phyloP scores from a whole-genome alignment of 768 basidiomycete genomes.

The Tulasnella sp. region DNA sequence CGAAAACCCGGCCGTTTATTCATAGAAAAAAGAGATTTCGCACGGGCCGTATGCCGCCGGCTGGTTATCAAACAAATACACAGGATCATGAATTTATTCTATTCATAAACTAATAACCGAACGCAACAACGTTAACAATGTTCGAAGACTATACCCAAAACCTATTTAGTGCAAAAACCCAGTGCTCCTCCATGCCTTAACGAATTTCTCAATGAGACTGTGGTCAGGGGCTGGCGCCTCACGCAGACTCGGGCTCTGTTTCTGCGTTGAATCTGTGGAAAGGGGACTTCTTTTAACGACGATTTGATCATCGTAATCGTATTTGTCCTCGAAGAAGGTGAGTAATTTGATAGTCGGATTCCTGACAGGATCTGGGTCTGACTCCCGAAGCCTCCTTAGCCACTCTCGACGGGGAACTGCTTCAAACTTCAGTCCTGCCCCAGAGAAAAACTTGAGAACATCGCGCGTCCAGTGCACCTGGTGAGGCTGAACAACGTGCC shows the following conservation, averaged over 20 bases:
- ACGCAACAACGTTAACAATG: too few relatives aligned
- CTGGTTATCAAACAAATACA: too few relatives aligned
- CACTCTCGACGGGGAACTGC: conserved; percentile 24
- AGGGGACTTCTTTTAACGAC: background rate
- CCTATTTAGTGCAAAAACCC: background rate
- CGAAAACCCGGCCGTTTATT: too few relatives aligned
- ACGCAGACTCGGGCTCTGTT: conserved; percentile 1
- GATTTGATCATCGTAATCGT: background rate
- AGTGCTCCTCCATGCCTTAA: conserved; percentile 9
- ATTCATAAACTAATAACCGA: too few relatives aligned
- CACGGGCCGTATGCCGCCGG: too few relatives aligned
- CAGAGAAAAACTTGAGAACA: conserved; percentile 23
- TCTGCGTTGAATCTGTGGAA: background rate
- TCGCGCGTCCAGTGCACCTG: conserved; percentile 23
- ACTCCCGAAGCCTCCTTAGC: conserved; percentile 23
- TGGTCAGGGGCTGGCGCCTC: conserved; percentile 5
- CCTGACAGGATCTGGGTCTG: conserved; percentile 22
- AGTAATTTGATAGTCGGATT: conserved; percentile 25
- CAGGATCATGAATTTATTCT: too few relatives aligned
- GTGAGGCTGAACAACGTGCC: conserved; percentile 23
- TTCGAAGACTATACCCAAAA: background rate
- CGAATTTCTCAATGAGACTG: conserved; percentile 4
- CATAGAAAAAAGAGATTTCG: too few relatives aligned
- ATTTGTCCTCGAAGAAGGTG: conserved; percentile 12
- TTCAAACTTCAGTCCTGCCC: conserved; percentile 26